These are phyloP conservation scores for Gremmenia infestans DNA, from an alignment of 2,329 filamentous ascomycete species.

Conservation along the genomic window DNA sequence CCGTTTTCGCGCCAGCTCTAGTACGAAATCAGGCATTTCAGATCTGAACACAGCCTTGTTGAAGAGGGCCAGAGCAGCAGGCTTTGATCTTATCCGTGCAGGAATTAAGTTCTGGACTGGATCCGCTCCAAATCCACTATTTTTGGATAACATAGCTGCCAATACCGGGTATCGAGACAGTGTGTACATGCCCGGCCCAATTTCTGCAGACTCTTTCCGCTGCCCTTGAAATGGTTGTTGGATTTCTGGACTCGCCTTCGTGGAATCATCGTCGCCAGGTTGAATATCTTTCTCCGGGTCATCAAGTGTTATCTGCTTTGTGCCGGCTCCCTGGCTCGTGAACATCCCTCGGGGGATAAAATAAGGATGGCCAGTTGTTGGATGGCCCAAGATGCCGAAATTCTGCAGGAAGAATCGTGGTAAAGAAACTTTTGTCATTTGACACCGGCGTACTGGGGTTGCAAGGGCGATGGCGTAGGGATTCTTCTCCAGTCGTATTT, in stretches of 20 bases:
- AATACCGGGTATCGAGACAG: background rate
- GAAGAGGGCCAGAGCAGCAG: conserved; percentile 13
- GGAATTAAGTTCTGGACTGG: conserved; percentile 3
- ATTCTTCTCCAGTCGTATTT: conserved; percentile 55
- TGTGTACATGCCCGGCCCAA: background rate
- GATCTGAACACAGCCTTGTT: conserved; percentile 38
- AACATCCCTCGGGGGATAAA: conserved; percentile 44
- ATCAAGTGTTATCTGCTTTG: background rate
- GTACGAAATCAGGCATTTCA: conserved; percentile 52
- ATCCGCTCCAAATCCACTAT: background rate
- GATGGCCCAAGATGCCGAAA: conserved; percentile 52
- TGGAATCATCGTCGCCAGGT: background rate
- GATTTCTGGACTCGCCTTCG: background rate
- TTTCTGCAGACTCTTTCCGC: background rate
- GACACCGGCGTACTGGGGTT: conserved; percentile 53
- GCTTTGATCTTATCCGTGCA: background rate
- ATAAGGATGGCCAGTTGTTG: conserved; percentile 48
- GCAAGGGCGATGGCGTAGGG: conserved; percentile 61
- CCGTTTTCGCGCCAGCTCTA: conserved; percentile 45
- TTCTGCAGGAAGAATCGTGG: conserved; percentile 60
- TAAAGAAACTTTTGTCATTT: conserved; percentile 42
- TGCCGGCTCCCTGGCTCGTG: background rate
- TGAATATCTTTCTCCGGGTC: background rate
- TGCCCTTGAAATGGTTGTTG: background rate
- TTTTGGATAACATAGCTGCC: background rate